Evolutionary conservation across 2,329 filamentous ascomycete genomes (phyloP).

Genomic region (Hymenoscyphus albidus): DNA sequence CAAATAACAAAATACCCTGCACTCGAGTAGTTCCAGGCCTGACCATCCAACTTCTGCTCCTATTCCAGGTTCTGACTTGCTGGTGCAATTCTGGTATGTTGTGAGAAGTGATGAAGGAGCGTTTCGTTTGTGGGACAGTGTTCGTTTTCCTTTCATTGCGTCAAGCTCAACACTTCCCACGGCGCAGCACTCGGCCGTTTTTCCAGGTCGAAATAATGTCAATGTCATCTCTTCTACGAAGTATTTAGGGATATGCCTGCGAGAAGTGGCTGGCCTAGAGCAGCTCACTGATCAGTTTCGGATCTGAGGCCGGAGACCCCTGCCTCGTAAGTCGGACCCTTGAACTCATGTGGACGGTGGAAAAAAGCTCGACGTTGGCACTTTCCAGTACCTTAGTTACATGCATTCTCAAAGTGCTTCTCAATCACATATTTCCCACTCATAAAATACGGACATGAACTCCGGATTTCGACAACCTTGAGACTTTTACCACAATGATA

Average conservation of each 20-base stretch:
- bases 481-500: no score
- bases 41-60: no score
- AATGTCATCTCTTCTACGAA: not conserved
- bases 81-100: not conserved
- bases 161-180: not conserved
- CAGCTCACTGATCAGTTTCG: conserved; percentile 1
- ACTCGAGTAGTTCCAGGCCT: no score
- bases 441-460: no score
- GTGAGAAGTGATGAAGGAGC: not conserved
- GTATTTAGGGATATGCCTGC: not conserved
- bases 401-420: no score
- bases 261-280: not conserved
- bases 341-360: not conserved
- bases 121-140: not conserved
- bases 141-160: not conserved
- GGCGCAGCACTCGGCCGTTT: not conserved
- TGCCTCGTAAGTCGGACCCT: not conserved
- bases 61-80: not conserved
- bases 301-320: not conserved
- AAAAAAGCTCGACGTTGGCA: not conserved
- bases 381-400: not conserved
- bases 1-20: no score
- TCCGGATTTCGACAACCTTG: no score
- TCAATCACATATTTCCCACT: no score
- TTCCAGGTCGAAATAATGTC: not conserved